A percentile compares a stretch with the other conserved stretches of the same genome.
phyloP scores from a whole-genome alignment of 768 basidiomycete species.

The Amanita phalloides region DNA sequence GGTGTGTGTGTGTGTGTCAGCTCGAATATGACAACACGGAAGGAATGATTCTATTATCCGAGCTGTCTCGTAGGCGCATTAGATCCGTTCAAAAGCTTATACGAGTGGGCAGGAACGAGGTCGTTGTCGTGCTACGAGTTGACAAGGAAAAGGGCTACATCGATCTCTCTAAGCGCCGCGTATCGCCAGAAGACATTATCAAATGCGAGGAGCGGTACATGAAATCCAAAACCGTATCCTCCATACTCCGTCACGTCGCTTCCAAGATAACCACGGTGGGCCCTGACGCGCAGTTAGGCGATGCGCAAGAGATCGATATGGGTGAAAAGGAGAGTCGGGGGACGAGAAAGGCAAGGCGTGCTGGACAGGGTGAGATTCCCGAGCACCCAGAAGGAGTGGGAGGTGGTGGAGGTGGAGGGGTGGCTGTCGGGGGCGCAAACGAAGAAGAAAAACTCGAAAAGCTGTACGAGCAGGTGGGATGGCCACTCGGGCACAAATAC shows the following conservation, averaged over 20 bases:
- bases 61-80: constrained; percentile 92
- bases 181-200: constrained; percentile 96
- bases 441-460: constrained; percentile 78
- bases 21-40: constrained; percentile 99
- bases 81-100: constrained; percentile 97
- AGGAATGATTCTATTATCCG: constrained; percentile 99
- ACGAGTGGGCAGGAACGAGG: constrained; percentile 94
- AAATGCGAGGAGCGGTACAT: constrained; percentile 98
- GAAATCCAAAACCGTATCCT: constrained; percentile 94
- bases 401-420: constrained; percentile 14
- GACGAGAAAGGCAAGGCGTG: constrained; percentile 35
- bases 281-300: constrained; percentile 19
- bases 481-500: constrained; percentile 88
- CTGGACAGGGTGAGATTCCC: constrained; percentile 25
- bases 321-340: constrained; percentile 36
- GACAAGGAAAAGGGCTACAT: constrained; percentile 99
- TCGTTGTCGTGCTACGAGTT: constrained; percentile 94
- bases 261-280: constrained; percentile 58
- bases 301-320: constrained; percentile 16
- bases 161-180: constrained; percentile 95
- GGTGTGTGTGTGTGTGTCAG: constrained; percentile 26
- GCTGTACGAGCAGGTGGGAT: constrained; percentile 84
- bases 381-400: constrained; percentile 25
- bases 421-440: constrained; percentile 18
- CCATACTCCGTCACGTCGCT: constrained; percentile 85